Evolutionary conservation across 441 rosid species (phyloP).

Genomic region (Populus hybrid): DNA sequence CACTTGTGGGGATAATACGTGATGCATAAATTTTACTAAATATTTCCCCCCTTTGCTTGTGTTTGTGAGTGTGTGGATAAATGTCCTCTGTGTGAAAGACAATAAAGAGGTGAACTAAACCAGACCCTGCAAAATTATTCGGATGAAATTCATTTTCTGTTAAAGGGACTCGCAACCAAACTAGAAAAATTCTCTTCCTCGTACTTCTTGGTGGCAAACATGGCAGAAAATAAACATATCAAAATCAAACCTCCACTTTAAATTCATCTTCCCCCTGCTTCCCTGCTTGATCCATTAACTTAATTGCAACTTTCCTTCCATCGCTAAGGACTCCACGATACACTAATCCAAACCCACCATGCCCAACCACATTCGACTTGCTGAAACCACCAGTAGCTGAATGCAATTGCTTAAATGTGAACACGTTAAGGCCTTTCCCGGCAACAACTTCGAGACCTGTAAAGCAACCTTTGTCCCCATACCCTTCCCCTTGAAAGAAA

Average conservation of each 20-base stretch:
- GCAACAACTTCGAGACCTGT: conserved; percentile 30
- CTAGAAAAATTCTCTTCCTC: neutral
- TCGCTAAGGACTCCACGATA: conserved; percentile 77
- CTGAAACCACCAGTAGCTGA: conserved; percentile 87
- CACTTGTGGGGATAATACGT: neutral
- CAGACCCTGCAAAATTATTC: neutral
- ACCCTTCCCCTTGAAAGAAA: conserved; percentile 39
- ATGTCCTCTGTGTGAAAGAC: neutral
- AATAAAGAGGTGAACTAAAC: neutral
- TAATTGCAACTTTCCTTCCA: conserved; percentile 87
- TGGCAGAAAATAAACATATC: neutral
- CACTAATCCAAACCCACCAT: conserved; percentile 89
- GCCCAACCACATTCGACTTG: conserved; percentile 90
- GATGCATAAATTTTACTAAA: neutral
- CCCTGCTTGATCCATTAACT: conserved; percentile 88
- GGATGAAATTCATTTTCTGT: neutral
- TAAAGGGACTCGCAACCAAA: neutral
- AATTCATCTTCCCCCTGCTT: conserved; percentile 93
- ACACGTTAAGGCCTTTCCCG: conserved; percentile 65
- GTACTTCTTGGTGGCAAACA: neutral
- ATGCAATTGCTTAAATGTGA: conserved; percentile 78
- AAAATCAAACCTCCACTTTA: conserved; percentile 65
- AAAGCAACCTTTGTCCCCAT: conserved; percentile 45
- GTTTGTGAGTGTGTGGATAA: neutral
- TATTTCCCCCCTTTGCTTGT: neutral